Base-by-base conservation (phyloP, 169 alveolate genomes). In the Eimeria acervulina region DNA sequence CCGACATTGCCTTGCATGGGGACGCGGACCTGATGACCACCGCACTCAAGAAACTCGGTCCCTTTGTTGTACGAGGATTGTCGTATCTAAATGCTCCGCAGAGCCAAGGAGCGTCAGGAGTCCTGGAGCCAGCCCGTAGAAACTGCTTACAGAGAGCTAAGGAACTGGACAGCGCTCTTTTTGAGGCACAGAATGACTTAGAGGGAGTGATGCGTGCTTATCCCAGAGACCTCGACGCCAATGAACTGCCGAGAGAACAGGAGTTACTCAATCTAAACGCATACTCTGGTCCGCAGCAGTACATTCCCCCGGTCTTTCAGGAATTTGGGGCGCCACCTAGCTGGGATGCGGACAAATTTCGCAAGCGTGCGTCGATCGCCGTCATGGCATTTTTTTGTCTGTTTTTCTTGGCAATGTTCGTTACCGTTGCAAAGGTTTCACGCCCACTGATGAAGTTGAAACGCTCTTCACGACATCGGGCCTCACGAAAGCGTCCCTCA, bases 61-160 rank as follows among this genome's bases (percentile, higher is more conserved):
- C 70, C 1, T 72, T 47, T 15, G 8, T 81, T 26, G 44, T 81
- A 31, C 31, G 44, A 59, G 90, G 90, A 19, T 51, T 81, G 52
- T 47, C 74, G 2, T 31, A 81, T 33, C 40, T 81, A 3, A 72
- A 81, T 31, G 90, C 90, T 21, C 90, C 90, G 21, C 74, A 81
- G 47, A 47, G 74, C 52, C 52, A 52, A 17, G 70, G 72, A 10
- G 70, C 72, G 33, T 26, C 70, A 51, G 90, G 66, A 12, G 74
- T 33, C 17, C 44, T 81, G 47, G 90, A 81, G 40, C 90, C 90
- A 44, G 74, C 61, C 44, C 66, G 70, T 19, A 26, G 0, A 17
- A 42, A n/a, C 31, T 52, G 55, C 8, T 26, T 52, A 28, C 2
- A 47, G 23, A 47, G 90, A 51, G 74, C 44, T 47, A 81, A 28